Base-by-base conservation (phyloP, 139 green algal species). In the Nannochloris sp. region DNA sequence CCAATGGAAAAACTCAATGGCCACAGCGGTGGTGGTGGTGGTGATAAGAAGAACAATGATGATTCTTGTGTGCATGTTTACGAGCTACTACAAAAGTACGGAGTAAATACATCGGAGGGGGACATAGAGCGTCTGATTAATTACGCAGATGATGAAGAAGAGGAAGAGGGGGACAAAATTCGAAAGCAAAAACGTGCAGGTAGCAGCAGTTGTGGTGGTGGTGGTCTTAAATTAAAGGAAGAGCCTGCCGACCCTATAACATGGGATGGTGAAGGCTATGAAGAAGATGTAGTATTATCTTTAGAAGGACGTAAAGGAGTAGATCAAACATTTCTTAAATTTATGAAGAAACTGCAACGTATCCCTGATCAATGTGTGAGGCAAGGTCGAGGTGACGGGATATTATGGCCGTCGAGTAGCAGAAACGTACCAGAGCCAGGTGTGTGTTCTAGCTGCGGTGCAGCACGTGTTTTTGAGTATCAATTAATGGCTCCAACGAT, bases 401-500 rank as follows among this genome's bases (percentile, higher is more conserved):
- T 65, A 30, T 46, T 86, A 36, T 88, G 77, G 82, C 80, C 82
- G 6, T 30, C 12, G 24, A 23, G 13, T 10, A 23, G 51, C 1
- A 3, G 33, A 3, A 7, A 35, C 7, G 36, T 29, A 2, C 72
- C 77, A 0, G 1, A 23, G 6, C 46, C 76, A 1, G 23, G 60
- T 4, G 45, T 64, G 6, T 89, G 83, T 57, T 4, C 32, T 0
- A 13, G 2, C 6, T 88, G 83, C 61, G 75, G 73, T 24, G 61
- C 44, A 0, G 54, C 73, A 0, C 55, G 71, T 3, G 29, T 68
- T 5, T 89, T 83, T 67, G 82, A 90, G 61, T 37, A 86, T 35
- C 85, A 92, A 64, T 60, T 90, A 23, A 85, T 89, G 75, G 60
- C 83, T 2, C 74, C 84, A 0, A 36, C 81, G 2, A 81, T 88